A percentile compares a stretch with the other conserved stretches of the same genome.
Evolutionary conservation across 2,329 filamentous ascomycete species (phyloP).

Genomic region (Gremmenia infestans): DNA sequence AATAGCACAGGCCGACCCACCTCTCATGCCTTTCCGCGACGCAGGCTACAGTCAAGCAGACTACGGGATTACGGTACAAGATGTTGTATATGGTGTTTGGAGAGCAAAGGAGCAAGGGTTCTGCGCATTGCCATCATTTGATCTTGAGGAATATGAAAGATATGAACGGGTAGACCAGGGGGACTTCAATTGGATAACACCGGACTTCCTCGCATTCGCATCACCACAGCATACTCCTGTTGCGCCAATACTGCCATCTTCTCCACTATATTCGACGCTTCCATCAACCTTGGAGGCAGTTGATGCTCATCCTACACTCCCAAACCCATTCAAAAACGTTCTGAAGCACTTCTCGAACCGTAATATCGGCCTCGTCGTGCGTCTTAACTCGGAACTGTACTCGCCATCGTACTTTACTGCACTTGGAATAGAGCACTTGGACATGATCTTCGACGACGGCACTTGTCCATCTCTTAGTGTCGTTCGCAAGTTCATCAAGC

Average conservation of each 20-base stretch:
- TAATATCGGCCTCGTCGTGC: constrained; percentile 88
- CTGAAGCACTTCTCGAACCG: constrained; percentile 81
- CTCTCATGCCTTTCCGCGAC: constrained; percentile 97
- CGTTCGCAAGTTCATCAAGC: constrained; percentile 91
- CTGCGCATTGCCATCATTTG: constrained; percentile 88
- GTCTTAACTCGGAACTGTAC: constrained; percentile 93
- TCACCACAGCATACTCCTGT: constrained; percentile 83
- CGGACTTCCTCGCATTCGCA: constrained; percentile 91
- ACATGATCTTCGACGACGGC: constrained; percentile 99
- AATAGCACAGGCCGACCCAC: constrained; percentile 93
- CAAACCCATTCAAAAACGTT: constrained; percentile 92
- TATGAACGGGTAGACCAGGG: constrained; percentile 96
- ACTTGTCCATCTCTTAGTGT: constrained; percentile 85
- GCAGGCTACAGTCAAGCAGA: constrained; percentile 98
- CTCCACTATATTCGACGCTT: constrained; percentile 67
- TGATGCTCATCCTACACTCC: constrained; percentile 63
- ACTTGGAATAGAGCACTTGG: constrained; percentile 88
- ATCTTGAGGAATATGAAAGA: constrained; percentile 93
- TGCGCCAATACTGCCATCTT: constrained; percentile 64
- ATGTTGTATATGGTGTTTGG: constrained; percentile 98
- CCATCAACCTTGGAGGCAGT: constrained; percentile 74
- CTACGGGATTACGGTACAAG: constrained; percentile 91
- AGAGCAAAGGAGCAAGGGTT: constrained; percentile 95
- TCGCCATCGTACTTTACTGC: constrained; percentile 96
- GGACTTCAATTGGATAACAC: constrained; percentile 99